Conservation (phyloP, 129 eudicot genomes). For the Oenanthe sinensis region DNA sequence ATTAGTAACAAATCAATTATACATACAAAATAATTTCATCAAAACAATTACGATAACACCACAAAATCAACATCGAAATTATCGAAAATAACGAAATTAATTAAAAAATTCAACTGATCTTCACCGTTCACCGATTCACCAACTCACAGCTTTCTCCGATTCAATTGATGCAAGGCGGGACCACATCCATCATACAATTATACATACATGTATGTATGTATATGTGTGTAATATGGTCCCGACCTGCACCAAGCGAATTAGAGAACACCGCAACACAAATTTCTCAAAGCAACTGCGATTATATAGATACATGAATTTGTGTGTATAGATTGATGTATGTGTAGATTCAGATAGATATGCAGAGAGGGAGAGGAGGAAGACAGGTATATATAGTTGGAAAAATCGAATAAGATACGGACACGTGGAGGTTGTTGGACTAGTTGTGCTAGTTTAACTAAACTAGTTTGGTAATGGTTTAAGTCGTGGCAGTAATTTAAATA, state of each 20-base stretch:
- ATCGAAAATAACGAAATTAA: neutral
- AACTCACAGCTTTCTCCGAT: constrained; percentile 1
- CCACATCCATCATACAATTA: neutral
- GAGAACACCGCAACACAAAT: constrained; percentile 41
- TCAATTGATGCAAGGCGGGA: constrained; percentile 15
- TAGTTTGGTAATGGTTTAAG: too few relatives aligned
- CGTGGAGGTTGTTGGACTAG: neutral
- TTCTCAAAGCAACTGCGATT: neutral
- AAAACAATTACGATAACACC: neutral
- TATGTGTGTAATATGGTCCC: constrained; percentile 34
- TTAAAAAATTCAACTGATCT: too few relatives aligned
- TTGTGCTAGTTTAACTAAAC: too few relatives aligned
- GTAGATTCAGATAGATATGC: neutral
- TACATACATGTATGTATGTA: neutral
- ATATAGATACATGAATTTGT: neutral
- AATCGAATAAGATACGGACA: neutral
- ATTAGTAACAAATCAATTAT: neutral
- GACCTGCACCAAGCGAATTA: constrained; percentile 99
- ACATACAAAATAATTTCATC: neutral
- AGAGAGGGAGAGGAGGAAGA: neutral
- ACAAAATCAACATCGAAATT: neutral
- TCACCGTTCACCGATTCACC: neutral
- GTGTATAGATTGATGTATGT: neutral
- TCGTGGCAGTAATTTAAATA: too few relatives aligned
- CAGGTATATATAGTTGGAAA: neutral